phyloP scores from a whole-genome alignment of 495 filamentous ascomycete species.

The Xylaria intraflava region DNA sequence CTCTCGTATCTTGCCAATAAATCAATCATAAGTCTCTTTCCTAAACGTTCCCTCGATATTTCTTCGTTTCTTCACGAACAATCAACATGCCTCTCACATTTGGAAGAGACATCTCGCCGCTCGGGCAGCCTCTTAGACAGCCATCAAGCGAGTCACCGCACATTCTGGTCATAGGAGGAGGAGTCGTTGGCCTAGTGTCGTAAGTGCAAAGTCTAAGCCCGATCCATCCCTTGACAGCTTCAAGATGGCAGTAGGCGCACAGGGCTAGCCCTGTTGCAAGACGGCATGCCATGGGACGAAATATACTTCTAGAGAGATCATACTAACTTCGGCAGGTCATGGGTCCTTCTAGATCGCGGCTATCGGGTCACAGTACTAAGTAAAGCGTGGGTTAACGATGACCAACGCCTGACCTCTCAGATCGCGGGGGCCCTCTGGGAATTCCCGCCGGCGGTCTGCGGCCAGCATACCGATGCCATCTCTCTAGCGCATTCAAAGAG shows the following conservation, averaged over 20 bases:
- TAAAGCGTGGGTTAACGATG: conserved; percentile 35
- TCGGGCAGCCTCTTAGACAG: conserved; percentile 20
- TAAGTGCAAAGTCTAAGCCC: conserved; percentile 13
- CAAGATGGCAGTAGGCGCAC: neutral
- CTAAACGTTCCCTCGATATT: neutral
- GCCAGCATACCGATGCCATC: conserved; percentile 38
- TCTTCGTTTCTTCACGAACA: neutral
- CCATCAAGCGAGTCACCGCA: conserved; percentile 26
- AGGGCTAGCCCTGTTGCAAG: neutral
- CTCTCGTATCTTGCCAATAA: neutral
- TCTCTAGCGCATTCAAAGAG: conserved; percentile 34
- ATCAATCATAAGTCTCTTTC: neutral
- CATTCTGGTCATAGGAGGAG: conserved; percentile 40
- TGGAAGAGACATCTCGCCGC: conserved; percentile 26
- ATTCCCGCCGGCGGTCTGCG: conserved; percentile 43
- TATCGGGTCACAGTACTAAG: conserved; percentile 45
- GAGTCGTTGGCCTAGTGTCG: conserved; percentile 39
- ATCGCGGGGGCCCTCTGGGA: conserved; percentile 49
- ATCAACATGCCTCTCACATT: conserved; percentile 24
- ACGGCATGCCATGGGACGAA: neutral
- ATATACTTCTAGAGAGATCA: neutral
- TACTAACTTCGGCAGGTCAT: conserved; percentile 26
- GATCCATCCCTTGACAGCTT: neutral
- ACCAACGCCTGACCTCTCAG: conserved; percentile 44
- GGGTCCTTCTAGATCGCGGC: conserved; percentile 43